Base-by-base conservation (phyloP, 306 rosid genomes). In the Begonia fuchsioides region DNA sequence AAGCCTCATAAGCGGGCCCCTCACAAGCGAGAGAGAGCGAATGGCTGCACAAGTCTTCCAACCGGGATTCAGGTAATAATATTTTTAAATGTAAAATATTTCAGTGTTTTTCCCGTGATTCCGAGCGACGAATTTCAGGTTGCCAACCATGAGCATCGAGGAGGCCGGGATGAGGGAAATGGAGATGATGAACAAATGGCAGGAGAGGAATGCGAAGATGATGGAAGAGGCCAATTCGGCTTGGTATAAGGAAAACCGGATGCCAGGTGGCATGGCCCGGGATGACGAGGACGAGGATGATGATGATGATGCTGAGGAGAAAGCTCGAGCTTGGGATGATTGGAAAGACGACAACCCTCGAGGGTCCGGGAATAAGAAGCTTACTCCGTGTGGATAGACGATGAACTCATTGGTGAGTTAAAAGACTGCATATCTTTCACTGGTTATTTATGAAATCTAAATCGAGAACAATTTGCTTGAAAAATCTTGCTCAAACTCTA, bases 141-240 rank as follows among this genome's bases (percentile, higher is more conserved):
- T 92, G 72, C 98, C 96, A 47, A 92, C 98, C 66, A 92, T 82
- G 98, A 92, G 98, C 74, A 92, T 92, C 35, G 98, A 92, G 76
- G 96, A 92, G 68, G 98, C 98, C 14, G 98, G 98, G 60, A 59
- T 92, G 61, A 82, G 13, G 53, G 98, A 92, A 75, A 92, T 92
- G 98, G 87, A 82, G 55, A 82, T 92, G 15, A 92, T 85, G 98
- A 92, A 85, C 49, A 71, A 76, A 43, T 92, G 96, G 96, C 98
- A 92, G 76, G 96, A 92, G 83, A 70, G 54, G 66, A 79, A 72
- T 65, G 75, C 49, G 32, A 82, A 59, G 56, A 62, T 82, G 55
- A 85, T 92, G 72, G 93, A 82, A 60, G 96, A 92, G 70, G 87
- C 87, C 49, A 85, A 61, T 70, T 76, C 94, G 11, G 52, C 95